Percentiles rank a stretch among this genome's conserved stretches.
These are phyloP conservation scores for Striga asiatica DNA, from an alignment of 257 asterid species.

Conservation along the genomic window DNA sequence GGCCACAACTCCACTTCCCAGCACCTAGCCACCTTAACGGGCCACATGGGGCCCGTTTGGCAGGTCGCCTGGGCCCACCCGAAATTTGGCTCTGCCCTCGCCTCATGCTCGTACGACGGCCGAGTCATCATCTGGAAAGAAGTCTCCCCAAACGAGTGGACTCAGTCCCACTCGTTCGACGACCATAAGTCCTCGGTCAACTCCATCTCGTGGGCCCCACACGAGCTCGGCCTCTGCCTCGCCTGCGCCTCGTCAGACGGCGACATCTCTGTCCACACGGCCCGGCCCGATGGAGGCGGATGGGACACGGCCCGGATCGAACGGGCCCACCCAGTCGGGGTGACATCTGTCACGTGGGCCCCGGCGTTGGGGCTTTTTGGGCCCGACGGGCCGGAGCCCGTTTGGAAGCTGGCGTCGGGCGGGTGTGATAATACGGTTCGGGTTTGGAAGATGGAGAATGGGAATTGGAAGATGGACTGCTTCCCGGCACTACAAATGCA, in stretches of 20 bases:
- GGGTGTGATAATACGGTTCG: conserved; percentile 64
- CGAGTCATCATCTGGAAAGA: conserved; percentile 69
- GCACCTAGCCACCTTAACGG: conserved; percentile 55
- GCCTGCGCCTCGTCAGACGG: conserved; percentile 78
- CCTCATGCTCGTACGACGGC: conserved; percentile 72
- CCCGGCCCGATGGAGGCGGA: conserved; percentile 43
- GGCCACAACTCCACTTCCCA: conserved; percentile 46
- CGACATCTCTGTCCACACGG: conserved; percentile 46
- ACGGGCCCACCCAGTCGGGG: conserved; percentile 66
- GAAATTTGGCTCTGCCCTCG: conserved; percentile 62
- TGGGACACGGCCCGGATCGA: conserved; percentile 60
- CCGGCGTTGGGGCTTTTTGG: conserved; percentile 55
- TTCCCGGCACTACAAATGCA: conserved; percentile 57
- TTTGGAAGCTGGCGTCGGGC: conserved; percentile 53
- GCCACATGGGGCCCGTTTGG: conserved; percentile 81
- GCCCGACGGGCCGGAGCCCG: conserved; percentile 28
- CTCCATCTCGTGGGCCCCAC: conserved; percentile 73
- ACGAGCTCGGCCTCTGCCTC: conserved; percentile 52
- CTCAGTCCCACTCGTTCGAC: conserved; percentile 35
- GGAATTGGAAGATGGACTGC: conserved; percentile 62
- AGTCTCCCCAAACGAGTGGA: conserved; percentile 54
- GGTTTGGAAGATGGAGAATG: conserved; percentile 55
- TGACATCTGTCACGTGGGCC: conserved; percentile 71
- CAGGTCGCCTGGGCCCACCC: conserved; percentile 80
- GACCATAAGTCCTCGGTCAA: conserved; percentile 70